Conservation (phyloP, 1,139 yeast species). For the Pichia sp. region DNA sequence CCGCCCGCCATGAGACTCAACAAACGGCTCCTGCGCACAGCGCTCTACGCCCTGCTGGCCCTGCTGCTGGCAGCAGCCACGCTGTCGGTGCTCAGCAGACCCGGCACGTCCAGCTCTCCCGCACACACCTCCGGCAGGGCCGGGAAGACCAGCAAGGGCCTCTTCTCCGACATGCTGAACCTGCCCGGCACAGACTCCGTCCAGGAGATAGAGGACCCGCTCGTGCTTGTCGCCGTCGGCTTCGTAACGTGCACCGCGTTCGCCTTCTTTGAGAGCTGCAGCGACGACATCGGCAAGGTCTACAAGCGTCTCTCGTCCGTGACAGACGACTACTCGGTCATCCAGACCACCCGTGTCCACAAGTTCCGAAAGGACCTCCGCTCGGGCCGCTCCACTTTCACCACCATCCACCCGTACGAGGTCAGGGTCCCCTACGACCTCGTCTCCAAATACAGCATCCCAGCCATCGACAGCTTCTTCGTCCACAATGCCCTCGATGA, state of each 20-base stretch:
- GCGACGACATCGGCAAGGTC: slow-evolving; percentile 1
- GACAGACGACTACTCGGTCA: not conserved
- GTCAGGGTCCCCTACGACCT: slow-evolving; percentile 7
- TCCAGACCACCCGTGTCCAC: not conserved
- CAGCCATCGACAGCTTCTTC: slow-evolving; percentile 7
- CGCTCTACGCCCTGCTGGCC: not conserved
- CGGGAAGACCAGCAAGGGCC: not conserved
- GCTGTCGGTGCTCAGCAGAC: not conserved
- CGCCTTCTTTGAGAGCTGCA: slow-evolving; percentile 10
- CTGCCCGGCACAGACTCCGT: not conserved
- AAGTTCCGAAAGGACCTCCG: slow-evolving; percentile 1
- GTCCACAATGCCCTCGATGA: slow-evolving; percentile 4
- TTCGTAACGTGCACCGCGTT: slow-evolving; percentile 12
- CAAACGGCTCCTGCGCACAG: slow-evolving; percentile 2
- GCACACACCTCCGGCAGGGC: no score
- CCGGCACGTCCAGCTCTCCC: not conserved
- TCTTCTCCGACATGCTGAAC: not conserved
- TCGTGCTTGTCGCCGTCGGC: slow-evolving; percentile 7
- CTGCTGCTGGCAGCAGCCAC: not conserved
- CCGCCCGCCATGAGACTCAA: not conserved
- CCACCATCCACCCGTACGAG: slow-evolving; percentile 12
- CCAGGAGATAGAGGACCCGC: not conserved
- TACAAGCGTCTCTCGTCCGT: not conserved
- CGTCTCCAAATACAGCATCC: slow-evolving; percentile 2
- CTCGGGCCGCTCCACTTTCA: not conserved